Evolutionary conservation across 768 basidiomycete genomes (phyloP).

Genomic region (Exsudoporus frostii): DNA sequence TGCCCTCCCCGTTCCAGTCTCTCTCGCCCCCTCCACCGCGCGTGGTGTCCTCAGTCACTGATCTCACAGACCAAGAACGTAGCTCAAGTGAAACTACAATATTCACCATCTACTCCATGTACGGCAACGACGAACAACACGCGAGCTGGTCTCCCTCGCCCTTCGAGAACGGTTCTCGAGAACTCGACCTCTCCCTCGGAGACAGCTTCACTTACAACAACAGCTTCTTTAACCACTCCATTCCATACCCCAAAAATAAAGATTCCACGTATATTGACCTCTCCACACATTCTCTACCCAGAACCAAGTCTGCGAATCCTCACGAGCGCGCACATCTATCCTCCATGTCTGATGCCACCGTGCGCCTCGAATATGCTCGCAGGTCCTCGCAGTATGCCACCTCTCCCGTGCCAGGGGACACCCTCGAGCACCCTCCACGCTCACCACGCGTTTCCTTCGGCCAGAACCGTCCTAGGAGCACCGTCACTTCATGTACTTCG

Average conservation of each 20-base stretch:
- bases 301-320: constrained; percentile 21
- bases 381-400: constrained; percentile 21
- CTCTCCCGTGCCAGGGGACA: constrained; percentile 10
- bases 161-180: constrained; percentile 38
- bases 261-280: constrained; percentile 31
- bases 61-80: constrained; percentile 39
- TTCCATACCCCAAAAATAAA: constrained; percentile 16
- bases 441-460: constrained; percentile 21
- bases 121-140: constrained; percentile 54
- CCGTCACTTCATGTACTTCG: constrained; percentile 28
- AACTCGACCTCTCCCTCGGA: constrained; percentile 34
- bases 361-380: constrained; percentile 16
- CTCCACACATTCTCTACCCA: constrained; percentile 23
- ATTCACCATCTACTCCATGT: constrained; percentile 86
- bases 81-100: constrained; percentile 72
- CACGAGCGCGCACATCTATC: constrained; percentile 22
- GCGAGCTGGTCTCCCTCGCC: constrained; percentile 47
- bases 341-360: constrained; percentile 26
- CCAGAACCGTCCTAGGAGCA: constrained; percentile 22
- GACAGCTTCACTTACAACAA: constrained; percentile 34
- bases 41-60: constrained; percentile 29
- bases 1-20: constrained; percentile 27
- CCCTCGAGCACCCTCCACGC: constrained; percentile 26
- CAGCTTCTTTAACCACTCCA: constrained; percentile 28
- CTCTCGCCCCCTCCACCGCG: constrained; percentile 29